Evolutionary conservation across 768 basidiomycete species (phyloP).

Genomic region (Glaciozyma martinii): DNA sequence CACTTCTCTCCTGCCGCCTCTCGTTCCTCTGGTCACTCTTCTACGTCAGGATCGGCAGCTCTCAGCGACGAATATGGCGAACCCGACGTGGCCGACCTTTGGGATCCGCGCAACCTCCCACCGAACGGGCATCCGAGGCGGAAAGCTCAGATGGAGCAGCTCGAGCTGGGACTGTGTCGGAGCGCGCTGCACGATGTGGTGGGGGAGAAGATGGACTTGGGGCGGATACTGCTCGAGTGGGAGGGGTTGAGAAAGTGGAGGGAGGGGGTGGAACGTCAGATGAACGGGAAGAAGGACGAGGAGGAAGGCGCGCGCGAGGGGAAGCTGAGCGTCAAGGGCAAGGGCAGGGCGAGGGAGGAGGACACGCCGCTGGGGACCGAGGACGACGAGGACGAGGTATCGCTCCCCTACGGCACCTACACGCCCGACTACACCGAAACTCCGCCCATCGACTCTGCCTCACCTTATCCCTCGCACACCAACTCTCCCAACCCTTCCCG

Average conservation of each 20-base stretch:
- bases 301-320: not conserved
- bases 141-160: not conserved
- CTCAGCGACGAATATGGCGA: not conserved
- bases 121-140: not conserved
- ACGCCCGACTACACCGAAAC: not conserved
- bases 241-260: not conserved
- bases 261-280: not conserved
- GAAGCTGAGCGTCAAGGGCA: not conserved
- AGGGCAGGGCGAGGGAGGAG: not conserved
- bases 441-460: not conserved
- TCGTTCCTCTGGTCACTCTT: too few species aligned
- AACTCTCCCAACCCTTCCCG: not conserved
- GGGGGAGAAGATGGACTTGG: not conserved
- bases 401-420: not conserved
- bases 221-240: not conserved
- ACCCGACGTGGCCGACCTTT: not conserved
- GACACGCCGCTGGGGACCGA: not conserved
- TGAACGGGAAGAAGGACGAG: not conserved
- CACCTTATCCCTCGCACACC: not conserved
- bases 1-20: too few species aligned
- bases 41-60: too few species aligned
- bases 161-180: not conserved
- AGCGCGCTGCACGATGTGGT: not conserved
- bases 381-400: not conserved
- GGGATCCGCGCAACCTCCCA: not conserved